Evolutionary conservation across 169 alveolate genomes (phyloP).

Genomic region (Plasmodium coatneyi): DNA sequence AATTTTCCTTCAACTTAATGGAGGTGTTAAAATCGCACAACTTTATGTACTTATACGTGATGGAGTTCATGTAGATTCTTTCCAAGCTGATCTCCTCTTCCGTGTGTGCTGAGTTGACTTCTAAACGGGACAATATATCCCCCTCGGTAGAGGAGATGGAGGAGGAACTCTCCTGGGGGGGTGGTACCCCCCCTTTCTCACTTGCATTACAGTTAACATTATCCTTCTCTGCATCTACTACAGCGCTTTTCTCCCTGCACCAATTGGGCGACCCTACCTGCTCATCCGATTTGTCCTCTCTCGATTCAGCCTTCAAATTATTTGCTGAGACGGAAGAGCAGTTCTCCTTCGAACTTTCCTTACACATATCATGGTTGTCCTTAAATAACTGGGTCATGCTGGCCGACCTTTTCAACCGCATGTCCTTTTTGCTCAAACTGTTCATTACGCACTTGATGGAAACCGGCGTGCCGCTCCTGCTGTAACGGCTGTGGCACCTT

Average conservation of each 20-base stretch:
- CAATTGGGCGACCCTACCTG: background rate
- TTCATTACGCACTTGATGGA: background rate
- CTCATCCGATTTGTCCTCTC: background rate
- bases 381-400: constrained; percentile 5
- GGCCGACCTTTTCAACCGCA: background rate
- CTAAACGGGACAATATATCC: background rate
- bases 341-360: background rate
- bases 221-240: background rate
- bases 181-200: background rate
- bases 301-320: background rate
- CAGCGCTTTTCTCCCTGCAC: background rate
- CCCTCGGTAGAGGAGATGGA: background rate
- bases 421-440: background rate
- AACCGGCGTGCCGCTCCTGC: background rate
- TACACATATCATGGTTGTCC: background rate
- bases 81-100: background rate
- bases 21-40: constrained; percentile 59
- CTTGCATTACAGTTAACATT: background rate
- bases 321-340: background rate
- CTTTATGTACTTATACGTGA: constrained; percentile 51
- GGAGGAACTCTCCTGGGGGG: background rate
- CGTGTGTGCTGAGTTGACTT: background rate
- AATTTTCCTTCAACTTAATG: constrained; percentile 49
- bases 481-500: background rate
- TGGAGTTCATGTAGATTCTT: constrained; percentile 14